Conservation (phyloP, 768 basidiomycete species). For the Pulveroboletus sp. region DNA sequence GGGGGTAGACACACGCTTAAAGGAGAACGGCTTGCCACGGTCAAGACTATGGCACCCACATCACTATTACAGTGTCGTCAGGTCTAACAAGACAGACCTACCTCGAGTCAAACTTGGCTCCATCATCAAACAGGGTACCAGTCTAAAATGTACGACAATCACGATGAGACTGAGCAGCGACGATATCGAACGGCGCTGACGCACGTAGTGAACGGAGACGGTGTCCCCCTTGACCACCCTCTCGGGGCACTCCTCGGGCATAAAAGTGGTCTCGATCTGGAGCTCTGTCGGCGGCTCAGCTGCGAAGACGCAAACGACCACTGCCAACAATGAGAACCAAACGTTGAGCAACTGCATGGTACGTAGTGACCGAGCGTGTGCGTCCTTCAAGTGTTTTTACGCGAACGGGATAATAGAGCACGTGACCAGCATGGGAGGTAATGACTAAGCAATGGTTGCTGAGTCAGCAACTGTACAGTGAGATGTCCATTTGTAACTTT, state of each 20-base stretch:
- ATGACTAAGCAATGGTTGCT: no score
- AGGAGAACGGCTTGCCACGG: slow-evolving; percentile 67
- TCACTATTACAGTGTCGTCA: background rate
- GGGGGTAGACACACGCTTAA: slow-evolving; percentile 60
- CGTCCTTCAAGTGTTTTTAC: no score
- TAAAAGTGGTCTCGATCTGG: slow-evolving; percentile 54
- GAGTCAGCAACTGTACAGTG: slow-evolving; percentile 43
- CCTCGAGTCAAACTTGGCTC: slow-evolving; percentile 90
- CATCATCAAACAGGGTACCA: slow-evolving; percentile 70
- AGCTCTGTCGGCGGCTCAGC: slow-evolving; percentile 51
- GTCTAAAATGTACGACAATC: slow-evolving; percentile 33
- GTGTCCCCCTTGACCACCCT: slow-evolving; percentile 58
- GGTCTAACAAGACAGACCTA: slow-evolving; percentile 26
- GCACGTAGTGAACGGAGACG: slow-evolving; percentile 76
- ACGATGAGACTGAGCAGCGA: background rate
- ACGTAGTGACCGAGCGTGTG: background rate
- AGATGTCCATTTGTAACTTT: slow-evolving; percentile 29
- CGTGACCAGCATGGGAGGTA: no score
- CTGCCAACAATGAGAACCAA: slow-evolving; percentile 43
- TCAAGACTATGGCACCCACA: slow-evolving; percentile 45
- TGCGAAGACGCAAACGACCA: slow-evolving; percentile 46
- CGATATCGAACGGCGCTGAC: slow-evolving; percentile 14
- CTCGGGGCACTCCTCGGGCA: slow-evolving; percentile 51
- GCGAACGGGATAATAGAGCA: background rate
- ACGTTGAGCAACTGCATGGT: slow-evolving; percentile 50